A percentile compares a stretch with the other conserved stretches of the same genome.
These are phyloP conservation scores for Crepidotus sp. DNA, from an alignment of 1,284 basidiomycete genomes.

Conservation along the genomic window DNA sequence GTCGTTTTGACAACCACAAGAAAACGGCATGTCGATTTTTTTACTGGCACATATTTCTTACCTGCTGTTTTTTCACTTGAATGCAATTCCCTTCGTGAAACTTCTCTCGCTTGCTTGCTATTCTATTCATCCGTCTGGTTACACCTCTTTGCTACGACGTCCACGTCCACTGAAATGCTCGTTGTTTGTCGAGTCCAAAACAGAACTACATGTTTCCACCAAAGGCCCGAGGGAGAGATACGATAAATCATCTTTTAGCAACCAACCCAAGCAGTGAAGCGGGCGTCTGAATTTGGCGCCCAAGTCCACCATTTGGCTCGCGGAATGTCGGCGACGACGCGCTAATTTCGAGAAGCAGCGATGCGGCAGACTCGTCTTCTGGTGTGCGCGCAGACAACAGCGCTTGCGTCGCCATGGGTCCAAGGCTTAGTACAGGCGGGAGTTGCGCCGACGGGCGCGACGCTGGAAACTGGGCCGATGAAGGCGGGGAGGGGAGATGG, in stretches of 20 bases:
- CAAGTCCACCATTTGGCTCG: background rate
- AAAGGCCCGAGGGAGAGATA: background rate
- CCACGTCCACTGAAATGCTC: too few relatives aligned
- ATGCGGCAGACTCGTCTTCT: constrained; percentile 63
- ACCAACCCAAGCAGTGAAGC: constrained; percentile 13
- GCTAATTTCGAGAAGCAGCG: constrained; percentile 56
- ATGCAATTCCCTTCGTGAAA: constrained; percentile 17
- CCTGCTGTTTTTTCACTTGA: constrained; percentile 9
- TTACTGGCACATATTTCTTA: constrained; percentile 33
- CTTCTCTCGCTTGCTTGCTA: too few relatives aligned
- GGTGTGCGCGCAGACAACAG: constrained; percentile 38
- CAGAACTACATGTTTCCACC: background rate
- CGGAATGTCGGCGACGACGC: constrained; percentile 27
- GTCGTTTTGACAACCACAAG: constrained; percentile 38
- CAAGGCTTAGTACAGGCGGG: constrained; percentile 29
- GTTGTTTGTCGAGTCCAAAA: background rate
- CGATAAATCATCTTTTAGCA: background rate
- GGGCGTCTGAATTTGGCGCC: constrained; percentile 14
- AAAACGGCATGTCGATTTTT: constrained; percentile 42
- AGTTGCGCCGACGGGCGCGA: constrained; percentile 13
- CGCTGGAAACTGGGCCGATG: constrained; percentile 34
- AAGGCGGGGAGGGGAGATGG: constrained; percentile 38
- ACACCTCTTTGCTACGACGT: background rate
- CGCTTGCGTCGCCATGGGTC: constrained; percentile 23
- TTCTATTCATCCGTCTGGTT: too few relatives aligned